phyloP scores from a whole-genome alignment of 148 eudicot species.

The Diospyros kaki region DNA sequence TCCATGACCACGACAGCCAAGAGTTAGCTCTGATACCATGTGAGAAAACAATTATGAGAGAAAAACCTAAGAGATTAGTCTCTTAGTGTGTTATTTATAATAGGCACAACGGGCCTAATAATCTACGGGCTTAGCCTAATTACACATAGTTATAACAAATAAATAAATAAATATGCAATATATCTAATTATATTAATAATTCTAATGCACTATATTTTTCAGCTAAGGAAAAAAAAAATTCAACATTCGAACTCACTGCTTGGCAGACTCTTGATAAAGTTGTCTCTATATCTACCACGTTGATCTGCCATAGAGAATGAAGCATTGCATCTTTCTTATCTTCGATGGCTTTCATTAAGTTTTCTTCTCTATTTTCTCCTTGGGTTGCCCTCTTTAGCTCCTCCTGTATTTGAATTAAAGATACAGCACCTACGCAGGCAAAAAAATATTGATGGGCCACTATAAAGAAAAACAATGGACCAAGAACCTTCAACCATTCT shows the following conservation, averaged over 20 bases:
- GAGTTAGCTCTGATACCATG: no score
- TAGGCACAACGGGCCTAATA: no score
- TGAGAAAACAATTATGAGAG: no score
- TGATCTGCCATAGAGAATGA: slow-evolving; percentile 88
- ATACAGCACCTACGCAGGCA: slow-evolving; percentile 61
- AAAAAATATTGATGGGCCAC: neutral
- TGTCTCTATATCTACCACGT: slow-evolving; percentile 87
- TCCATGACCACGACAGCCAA: no score
- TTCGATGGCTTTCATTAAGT: slow-evolving; percentile 58
- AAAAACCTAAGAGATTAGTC: no score
- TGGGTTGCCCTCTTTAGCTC: slow-evolving; percentile 60
- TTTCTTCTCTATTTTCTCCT: slow-evolving; percentile 65
- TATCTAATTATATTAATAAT: no score
- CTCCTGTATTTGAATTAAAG: slow-evolving; percentile 69
- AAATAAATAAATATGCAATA: no score
- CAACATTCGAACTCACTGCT: slow-evolving; percentile 46
- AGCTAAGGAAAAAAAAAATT: slow-evolving; percentile 4
- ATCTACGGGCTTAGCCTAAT: no score
- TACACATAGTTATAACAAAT: no score
- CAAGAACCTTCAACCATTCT: neutral
- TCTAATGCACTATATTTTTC: neutral
- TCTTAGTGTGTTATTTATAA: no score
- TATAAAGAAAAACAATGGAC: neutral
- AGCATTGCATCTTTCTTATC: slow-evolving; percentile 84
- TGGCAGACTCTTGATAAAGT: slow-evolving; percentile 85